Conservation (phyloP, 1,284 basidiomycete genomes). For the Fistulina hepatica region DNA sequence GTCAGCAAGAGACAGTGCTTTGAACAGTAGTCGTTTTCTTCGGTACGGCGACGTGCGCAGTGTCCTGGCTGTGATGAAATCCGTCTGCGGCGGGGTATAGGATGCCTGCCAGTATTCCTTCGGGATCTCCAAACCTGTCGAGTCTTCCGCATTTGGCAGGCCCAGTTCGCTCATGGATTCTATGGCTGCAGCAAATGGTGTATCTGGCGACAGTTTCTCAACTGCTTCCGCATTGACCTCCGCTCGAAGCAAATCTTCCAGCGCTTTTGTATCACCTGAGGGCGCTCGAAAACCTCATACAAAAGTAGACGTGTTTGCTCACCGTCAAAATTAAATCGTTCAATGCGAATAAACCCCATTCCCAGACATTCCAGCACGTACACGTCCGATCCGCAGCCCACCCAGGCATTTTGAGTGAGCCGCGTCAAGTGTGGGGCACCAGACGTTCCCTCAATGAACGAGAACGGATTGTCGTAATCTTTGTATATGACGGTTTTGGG, state of each 20-base stretch:
- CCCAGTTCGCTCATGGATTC: no score
- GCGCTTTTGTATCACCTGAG: no score
- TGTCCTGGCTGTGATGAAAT: constrained; percentile 32
- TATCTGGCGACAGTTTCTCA: no score
- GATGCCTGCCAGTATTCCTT: constrained; percentile 31
- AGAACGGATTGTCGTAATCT: constrained; percentile 76
- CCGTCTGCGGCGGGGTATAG: constrained; percentile 46
- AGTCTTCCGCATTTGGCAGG: constrained; percentile 23
- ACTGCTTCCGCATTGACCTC: no score
- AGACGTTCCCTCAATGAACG: constrained; percentile 40
- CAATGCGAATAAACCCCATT: constrained; percentile 65
- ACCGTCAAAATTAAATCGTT: constrained; percentile 31
- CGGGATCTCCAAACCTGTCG: constrained; percentile 12
- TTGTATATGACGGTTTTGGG: constrained; percentile 66
- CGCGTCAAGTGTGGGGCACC: constrained; percentile 42
- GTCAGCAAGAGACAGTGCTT: constrained; percentile 39
- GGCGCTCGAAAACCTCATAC: no score
- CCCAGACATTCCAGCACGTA: constrained; percentile 77
- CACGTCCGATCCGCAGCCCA: constrained; percentile 64
- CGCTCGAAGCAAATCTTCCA: no score
- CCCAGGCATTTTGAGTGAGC: constrained; percentile 60
- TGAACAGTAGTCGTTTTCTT: constrained; percentile 42
- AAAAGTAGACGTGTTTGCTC: constrained; percentile 13
- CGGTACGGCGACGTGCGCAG: constrained; percentile 46
- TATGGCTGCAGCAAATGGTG: no score